phyloP scores from a whole-genome alignment of 2,329 filamentous ascomycete genomes.

The Fusarium redolens region DNA sequence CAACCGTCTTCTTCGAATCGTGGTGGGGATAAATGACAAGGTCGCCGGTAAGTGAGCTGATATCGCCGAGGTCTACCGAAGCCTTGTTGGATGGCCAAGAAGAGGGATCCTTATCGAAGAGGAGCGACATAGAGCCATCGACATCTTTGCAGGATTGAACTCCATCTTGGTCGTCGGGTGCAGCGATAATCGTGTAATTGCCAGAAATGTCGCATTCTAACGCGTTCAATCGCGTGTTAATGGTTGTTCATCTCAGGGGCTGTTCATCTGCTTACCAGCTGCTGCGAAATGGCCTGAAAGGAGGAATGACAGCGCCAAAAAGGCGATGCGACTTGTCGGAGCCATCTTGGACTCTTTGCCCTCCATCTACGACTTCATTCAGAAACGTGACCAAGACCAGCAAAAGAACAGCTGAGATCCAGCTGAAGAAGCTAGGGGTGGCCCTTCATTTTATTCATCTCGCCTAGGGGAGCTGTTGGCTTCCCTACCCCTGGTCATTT shows the following conservation, averaged over 20 bases:
- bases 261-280: slow-evolving; percentile 34
- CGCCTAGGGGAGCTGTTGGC: slow-evolving; percentile 13
- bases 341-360: slow-evolving; percentile 39
- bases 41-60: slow-evolving; percentile 37
- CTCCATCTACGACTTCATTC: slow-evolving; percentile 32
- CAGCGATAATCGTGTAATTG: slow-evolving; percentile 45
- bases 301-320: slow-evolving; percentile 41
- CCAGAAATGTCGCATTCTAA: slow-evolving; percentile 43
- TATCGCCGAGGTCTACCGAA: slow-evolving; percentile 40
- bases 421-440: slow-evolving; percentile 12
- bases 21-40: slow-evolving; percentile 44
- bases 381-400: slow-evolving; percentile 14
- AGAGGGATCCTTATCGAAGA: slow-evolving; percentile 40
- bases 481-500: slow-evolving; percentile 17
- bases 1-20: slow-evolving; percentile 39
- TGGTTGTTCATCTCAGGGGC: neutral
- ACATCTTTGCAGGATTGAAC: slow-evolving; percentile 42
- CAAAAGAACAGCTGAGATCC: neutral
- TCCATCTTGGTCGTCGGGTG: slow-evolving; percentile 32
- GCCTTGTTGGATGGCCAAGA: slow-evolving; percentile 41
- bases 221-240: slow-evolving; percentile 10
- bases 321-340: slow-evolving; percentile 39
- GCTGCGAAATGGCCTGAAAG: slow-evolving; percentile 33
- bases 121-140: slow-evolving; percentile 44
- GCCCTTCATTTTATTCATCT: slow-evolving; percentile 43